Percentiles rank a stretch among this genome's conserved stretches.
These are phyloP conservation scores for Beauveria sp. DNA, from an alignment of 2,329 filamentous ascomycete species.

Conservation along the genomic window DNA sequence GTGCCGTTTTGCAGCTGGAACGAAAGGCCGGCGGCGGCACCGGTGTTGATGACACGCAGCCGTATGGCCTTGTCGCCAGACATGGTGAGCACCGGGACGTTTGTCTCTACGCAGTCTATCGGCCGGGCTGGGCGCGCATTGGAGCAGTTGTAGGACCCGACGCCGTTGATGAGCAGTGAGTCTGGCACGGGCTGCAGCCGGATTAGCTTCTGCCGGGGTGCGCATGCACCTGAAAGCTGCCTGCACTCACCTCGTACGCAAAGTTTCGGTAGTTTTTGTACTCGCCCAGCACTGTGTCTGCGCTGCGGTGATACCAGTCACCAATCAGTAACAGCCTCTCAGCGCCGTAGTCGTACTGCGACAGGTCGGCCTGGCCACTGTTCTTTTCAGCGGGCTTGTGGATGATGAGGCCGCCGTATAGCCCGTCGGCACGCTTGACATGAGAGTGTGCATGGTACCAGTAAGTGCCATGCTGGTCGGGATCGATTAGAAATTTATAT, in stretches of 20 bases:
- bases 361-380: not conserved
- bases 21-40: slow-evolving; percentile 13
- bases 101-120: slow-evolving; percentile 10
- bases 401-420: slow-evolving; percentile 13
- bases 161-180: slow-evolving; percentile 14
- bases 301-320: slow-evolving; percentile 13
- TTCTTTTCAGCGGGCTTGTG: slow-evolving; percentile 5
- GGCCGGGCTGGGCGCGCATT: slow-evolving; percentile 3
- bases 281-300: slow-evolving; percentile 2
- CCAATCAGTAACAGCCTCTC: slow-evolving; percentile 12
- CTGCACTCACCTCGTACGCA: slow-evolving; percentile 11
- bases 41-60: slow-evolving; percentile 12
- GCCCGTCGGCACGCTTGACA: slow-evolving; percentile 13
- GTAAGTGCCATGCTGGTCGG: slow-evolving; percentile 48
- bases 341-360: slow-evolving; percentile 7
- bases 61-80: slow-evolving; percentile 6
- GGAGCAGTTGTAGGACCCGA: slow-evolving; percentile 12
- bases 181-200: slow-evolving; percentile 9
- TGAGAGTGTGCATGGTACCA: slow-evolving; percentile 34
- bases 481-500: slow-evolving; percentile 22
- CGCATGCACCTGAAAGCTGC: not conserved
- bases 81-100: not conserved
- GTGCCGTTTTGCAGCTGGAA: slow-evolving; percentile 11
- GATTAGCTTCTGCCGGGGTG: not conserved
- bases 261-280: slow-evolving; percentile 13